Base-by-base conservation (phyloP, 345 rosid species). In the Citrus reticulata region DNA sequence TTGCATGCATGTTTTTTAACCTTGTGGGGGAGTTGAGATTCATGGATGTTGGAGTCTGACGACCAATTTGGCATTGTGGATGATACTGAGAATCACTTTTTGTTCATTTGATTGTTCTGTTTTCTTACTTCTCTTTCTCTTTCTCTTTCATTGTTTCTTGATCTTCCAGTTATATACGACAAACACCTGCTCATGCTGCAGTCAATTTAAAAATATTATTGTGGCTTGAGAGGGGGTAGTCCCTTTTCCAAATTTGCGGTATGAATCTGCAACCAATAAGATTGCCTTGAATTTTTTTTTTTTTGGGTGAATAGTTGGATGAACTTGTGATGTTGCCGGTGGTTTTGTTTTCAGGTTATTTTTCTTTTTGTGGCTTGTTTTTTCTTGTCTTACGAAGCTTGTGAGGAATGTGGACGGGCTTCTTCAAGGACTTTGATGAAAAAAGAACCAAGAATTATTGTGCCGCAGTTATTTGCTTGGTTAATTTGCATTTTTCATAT, bases 221-320 rank as follows among this genome's bases (percentile, higher is more conserved):
- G 95, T 81, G 85, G 93, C 88, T 82, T 90, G 92, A 84, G 83
- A 76, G 92, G 93, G 88, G 90, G 90, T 80, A 78, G 76, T 85
- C 77, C 84, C 83, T 78, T 86, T 85, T 90, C 85, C 83, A 72
- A 78, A 78, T 83, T 81, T 87, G 87, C 76, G 93, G 93, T 91
- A 88, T 72, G 89, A 67, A 59, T 59, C 61, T 35, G 1, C 27
- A 34, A 34, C 54, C 7, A n/a, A 9, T 32, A 37, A 64, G 34
- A 14, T 55, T 67, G n/a, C 39, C 14, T 51, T 62, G 14, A 16
- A 40, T 14, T 54, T 65, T 68, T 5, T 9, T 24, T 40, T 65
- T 72, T 5, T 9, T 14, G 70, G 17, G 39, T 65, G 24, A 22
- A 22, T 57, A 2, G 4, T 40, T 1, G 37, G 4, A 54, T 34